Evolutionary conservation across 371 early-diverging fungal genomes (phyloP).

Genomic region (Mortierella sp.): DNA sequence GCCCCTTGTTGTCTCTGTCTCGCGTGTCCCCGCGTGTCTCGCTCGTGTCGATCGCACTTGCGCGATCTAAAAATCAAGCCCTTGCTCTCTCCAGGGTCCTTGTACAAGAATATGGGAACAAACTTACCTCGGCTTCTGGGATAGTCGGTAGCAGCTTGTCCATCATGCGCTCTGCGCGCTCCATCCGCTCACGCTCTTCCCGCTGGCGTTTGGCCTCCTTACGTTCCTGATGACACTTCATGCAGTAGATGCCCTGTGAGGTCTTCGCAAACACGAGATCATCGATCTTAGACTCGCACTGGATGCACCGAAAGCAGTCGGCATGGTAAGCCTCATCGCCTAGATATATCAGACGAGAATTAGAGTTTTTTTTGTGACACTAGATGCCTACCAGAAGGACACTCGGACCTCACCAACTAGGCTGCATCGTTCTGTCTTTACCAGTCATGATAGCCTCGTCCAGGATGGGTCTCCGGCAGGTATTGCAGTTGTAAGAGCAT

Average conservation of each 20-base stretch:
- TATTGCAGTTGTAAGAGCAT: constrained; percentile 87
- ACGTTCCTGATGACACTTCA: constrained; percentile 58
- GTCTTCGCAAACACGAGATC: constrained; percentile 87
- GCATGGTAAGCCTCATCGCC: constrained; percentile 89
- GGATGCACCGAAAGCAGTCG: constrained; percentile 85
- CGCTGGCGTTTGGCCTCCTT: constrained; percentile 55
- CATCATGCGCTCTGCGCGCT: constrained; percentile 28
- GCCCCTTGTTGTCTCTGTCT: too few species aligned
- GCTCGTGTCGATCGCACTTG: too few species aligned
- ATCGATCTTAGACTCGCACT: constrained; percentile 78
- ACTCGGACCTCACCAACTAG: too few species aligned
- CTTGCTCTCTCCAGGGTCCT: not conserved
- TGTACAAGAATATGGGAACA: too few species aligned
- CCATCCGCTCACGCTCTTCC: constrained; percentile 49
- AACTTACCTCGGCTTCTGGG: constrained; percentile 41
- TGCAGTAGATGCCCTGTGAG: constrained; percentile 67
- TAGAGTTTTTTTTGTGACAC: too few species aligned
- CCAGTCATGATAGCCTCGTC: constrained; percentile 93
- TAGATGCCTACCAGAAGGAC: too few species aligned
- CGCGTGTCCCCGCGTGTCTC: too few species aligned
- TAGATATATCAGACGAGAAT: constrained; percentile 12
- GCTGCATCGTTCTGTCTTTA: constrained; percentile 21
- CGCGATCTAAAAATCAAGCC: too few species aligned
- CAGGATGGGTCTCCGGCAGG: constrained; percentile 83
- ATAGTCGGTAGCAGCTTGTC: constrained; percentile 50